Evolutionary conservation across 345 rosid genomes (phyloP).

Genomic region (Lepidium didymum): DNA sequence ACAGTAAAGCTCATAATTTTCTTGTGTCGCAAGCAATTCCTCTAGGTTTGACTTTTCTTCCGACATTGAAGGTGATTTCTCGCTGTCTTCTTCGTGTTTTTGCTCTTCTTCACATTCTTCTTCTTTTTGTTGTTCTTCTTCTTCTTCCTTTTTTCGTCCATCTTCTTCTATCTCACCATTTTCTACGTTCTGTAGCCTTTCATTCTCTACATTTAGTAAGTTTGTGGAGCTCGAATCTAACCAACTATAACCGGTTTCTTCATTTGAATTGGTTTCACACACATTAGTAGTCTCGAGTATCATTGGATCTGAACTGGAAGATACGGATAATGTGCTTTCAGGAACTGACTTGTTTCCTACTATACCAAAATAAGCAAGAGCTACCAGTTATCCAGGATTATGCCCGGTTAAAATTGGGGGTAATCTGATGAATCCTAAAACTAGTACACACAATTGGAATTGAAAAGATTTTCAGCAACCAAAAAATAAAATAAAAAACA

Average conservation of each 20-base stretch:
- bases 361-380: not conserved
- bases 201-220: not conserved
- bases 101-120: too few species aligned
- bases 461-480: not conserved
- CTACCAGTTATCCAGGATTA: not conserved
- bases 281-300: not conserved
- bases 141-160: not conserved
- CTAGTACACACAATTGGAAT: not conserved
- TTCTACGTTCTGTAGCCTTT: not conserved
- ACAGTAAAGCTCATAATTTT: constrained; percentile 63
- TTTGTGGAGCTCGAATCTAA: constrained; percentile 6
- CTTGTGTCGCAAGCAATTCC: constrained; percentile 52
- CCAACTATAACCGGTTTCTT: not conserved
- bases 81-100: not conserved
- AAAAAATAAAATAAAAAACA: not conserved
- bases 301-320: constrained; percentile 2
- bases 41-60: constrained; percentile 44
- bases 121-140: not conserved
- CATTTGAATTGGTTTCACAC: constrained; percentile 1
- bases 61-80: not conserved
- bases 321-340: not conserved
- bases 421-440: not conserved
- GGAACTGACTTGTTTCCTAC: not conserved
- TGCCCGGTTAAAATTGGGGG: not conserved
- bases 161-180: not conserved